Conservation (phyloP, 495 filamentous ascomycete species). For the Xylaria palmicola region DNA sequence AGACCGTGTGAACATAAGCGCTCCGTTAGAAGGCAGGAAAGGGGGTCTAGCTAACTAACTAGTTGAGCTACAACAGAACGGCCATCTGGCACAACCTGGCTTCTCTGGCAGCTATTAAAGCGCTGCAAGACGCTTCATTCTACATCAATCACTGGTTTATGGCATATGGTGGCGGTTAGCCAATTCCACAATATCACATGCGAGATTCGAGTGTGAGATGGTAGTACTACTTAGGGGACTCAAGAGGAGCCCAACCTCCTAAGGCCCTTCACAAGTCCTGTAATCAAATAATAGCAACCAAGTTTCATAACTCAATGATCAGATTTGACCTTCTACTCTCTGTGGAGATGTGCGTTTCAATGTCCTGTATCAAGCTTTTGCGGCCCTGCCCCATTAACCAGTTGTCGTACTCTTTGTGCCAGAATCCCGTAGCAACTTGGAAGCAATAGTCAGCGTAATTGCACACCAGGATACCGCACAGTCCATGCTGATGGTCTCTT, state of each 20-base stretch:
- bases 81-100: neutral
- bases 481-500: too few species aligned
- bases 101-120: neutral
- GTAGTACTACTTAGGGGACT: neutral
- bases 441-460: too few species aligned
- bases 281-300: neutral
- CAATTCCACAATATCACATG: neutral
- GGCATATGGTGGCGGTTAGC: neutral
- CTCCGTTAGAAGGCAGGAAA: neutral
- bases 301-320: neutral
- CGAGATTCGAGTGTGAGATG: too few species aligned
- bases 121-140: neutral
- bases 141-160: neutral
- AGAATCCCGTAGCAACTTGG: too few species aligned
- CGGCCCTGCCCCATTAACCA: too few species aligned
- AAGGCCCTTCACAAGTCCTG: neutral
- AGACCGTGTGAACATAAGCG: neutral
- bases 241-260: neutral
- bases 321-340: too few species aligned
- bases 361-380: too few species aligned
- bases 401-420: too few species aligned
- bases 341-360: too few species aligned
- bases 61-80: conserved; percentile 17
- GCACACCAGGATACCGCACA: too few species aligned
- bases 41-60: conserved; percentile 6